A percentile compares a stretch with the other conserved stretches of the same genome.
These are phyloP conservation scores for Eucalyptus melliodora DNA, from an alignment of 345 rosid genomes.

Conservation along the genomic window DNA sequence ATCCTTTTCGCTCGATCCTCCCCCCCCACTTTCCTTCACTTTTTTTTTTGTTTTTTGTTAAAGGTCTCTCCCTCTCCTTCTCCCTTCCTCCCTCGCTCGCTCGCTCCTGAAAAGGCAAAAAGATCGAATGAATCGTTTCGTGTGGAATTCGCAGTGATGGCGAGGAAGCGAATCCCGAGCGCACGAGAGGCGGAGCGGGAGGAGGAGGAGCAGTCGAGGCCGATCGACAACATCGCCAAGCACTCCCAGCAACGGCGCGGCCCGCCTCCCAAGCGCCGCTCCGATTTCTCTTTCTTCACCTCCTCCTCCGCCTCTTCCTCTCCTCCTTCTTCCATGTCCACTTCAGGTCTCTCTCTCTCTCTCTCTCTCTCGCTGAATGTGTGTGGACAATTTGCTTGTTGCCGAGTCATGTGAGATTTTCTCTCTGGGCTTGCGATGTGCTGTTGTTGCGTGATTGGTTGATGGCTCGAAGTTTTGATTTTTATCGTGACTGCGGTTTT, in stretches of 20 bases:
- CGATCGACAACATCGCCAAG: not conserved
- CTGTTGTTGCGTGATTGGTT: not conserved
- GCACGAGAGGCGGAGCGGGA: not conserved
- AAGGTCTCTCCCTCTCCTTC: not conserved
- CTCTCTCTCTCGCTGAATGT: not conserved
- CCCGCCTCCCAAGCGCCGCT: slow-evolving; percentile 13
- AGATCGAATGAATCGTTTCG: not conserved
- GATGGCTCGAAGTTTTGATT: not conserved
- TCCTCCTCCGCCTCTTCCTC: not conserved
- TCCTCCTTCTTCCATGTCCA: not conserved
- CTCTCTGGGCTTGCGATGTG: not conserved
- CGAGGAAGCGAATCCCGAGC: not conserved
- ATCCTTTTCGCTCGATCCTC: not conserved
- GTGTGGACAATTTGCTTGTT: not conserved
- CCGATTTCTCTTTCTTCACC: slow-evolving; percentile 6
- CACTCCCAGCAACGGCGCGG: slow-evolving; percentile 6
- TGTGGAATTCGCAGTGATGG: not conserved
- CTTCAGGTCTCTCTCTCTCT: not conserved
- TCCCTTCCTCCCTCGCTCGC: not conserved
- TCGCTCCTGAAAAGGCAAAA: not conserved
- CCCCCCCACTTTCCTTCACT: not conserved
- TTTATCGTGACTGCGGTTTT: not conserved
- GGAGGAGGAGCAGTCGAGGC: not conserved
- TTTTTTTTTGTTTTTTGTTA: no score
- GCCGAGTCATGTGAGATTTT: not conserved